These are phyloP conservation scores for Tinospora cordifolia DNA, from an alignment of 164 flowering plant genomes.

Conservation along the genomic window DNA sequence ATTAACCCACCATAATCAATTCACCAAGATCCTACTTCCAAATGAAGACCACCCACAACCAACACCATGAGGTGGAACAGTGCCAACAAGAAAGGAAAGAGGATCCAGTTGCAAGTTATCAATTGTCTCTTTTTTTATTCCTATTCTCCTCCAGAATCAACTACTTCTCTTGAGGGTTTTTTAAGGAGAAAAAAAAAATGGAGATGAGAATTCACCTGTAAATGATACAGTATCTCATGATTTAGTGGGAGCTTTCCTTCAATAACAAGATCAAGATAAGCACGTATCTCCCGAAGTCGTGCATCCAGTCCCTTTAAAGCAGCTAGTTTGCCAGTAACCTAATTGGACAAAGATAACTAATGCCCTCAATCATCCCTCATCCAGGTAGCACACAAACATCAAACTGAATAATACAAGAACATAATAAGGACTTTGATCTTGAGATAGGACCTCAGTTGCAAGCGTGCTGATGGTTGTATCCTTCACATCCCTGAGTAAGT, in stretches of 20 bases:
- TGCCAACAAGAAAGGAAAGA: not conserved
- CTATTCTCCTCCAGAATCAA: not conserved
- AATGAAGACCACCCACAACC: not conserved
- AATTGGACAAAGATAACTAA: slow-evolving; percentile 7
- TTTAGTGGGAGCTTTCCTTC: slow-evolving; percentile 84
- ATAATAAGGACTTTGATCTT: not conserved
- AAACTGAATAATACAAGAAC: not conserved
- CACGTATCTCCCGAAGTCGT: slow-evolving; percentile 69
- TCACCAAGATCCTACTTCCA: not conserved
- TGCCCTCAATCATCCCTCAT: not conserved
- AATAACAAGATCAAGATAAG: slow-evolving; percentile 81
- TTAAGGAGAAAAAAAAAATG: no score
- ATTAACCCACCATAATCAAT: not conserved
- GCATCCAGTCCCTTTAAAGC: slow-evolving; percentile 92
- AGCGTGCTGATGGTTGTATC: slow-evolving; percentile 95
- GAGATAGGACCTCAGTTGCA: slow-evolving; percentile 74
- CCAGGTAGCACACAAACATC: not conserved
- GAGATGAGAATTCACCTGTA: slow-evolving; percentile 30
- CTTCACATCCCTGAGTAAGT: slow-evolving; percentile 94
- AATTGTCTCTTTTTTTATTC: not conserved
- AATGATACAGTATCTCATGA: slow-evolving; percentile 88
- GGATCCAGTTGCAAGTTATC: not conserved
- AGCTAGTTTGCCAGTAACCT: slow-evolving; percentile 89
- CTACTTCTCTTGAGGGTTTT: not conserved
- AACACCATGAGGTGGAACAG: not conserved